Conservation (phyloP, 257 asterid genomes). For the Penstemon eatonii region DNA sequence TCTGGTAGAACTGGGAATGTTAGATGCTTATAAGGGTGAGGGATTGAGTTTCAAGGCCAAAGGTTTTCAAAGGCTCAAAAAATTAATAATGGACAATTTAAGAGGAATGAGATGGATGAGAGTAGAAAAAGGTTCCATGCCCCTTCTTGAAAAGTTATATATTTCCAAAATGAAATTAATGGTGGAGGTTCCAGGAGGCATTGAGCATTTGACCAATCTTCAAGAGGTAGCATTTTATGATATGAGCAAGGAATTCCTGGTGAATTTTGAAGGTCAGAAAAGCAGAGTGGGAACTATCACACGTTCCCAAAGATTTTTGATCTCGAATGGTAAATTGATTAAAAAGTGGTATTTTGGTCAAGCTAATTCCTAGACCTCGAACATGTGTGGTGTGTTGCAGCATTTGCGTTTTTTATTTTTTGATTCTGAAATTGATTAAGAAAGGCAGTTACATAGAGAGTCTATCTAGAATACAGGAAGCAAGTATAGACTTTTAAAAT, state of each 20-base stretch:
- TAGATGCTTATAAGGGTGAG: constrained; percentile 21
- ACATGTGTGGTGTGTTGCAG: too few relatives aligned
- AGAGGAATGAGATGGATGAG: constrained; percentile 14
- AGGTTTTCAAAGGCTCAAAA: constrained; percentile 25
- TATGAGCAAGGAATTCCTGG: constrained; percentile 18
- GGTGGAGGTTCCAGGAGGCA: constrained; percentile 22
- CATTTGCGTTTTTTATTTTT: too few relatives aligned
- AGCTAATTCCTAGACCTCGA: too few relatives aligned
- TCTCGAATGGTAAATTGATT: too few relatives aligned
- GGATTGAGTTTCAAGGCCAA: constrained; percentile 14
- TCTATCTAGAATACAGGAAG: too few relatives aligned
- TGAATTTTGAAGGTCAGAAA: not conserved
- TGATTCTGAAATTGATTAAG: too few relatives aligned
- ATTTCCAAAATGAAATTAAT: constrained; percentile 11
- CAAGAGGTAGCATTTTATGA: not conserved
- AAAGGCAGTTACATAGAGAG: too few relatives aligned
- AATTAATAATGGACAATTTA: not conserved
- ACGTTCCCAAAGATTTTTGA: too few relatives aligned
- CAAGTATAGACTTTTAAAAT: too few relatives aligned
- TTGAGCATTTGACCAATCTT: constrained; percentile 18
- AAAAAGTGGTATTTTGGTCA: too few relatives aligned
- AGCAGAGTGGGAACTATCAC: too few relatives aligned
- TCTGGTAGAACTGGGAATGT: not conserved
- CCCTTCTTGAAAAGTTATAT: not conserved
- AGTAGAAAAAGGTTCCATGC: constrained; percentile 29